Evolutionary conservation across 2,329 filamentous ascomycete genomes (phyloP).

Genomic region (Claviceps digitariae): DNA sequence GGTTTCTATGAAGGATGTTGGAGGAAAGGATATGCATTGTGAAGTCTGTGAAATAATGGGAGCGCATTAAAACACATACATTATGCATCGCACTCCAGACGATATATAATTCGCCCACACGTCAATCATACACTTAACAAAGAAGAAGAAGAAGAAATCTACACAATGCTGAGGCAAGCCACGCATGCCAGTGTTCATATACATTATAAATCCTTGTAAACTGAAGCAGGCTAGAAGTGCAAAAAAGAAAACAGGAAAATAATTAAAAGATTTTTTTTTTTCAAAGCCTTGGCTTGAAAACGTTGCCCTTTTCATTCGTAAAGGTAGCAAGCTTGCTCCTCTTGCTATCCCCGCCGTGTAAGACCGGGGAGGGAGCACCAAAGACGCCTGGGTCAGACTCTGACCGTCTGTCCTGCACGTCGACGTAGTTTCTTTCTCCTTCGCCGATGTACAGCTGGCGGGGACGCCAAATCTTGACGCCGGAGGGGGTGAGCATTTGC

Average conservation of each 20-base stretch:
- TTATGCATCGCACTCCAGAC: too few species aligned
- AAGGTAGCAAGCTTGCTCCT: slow-evolving; percentile 26
- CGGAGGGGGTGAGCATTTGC: slow-evolving; percentile 30
- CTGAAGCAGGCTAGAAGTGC: too few species aligned
- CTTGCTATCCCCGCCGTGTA: slow-evolving; percentile 29
- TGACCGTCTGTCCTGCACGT: slow-evolving; percentile 17
- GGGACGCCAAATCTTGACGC: slow-evolving; percentile 38
- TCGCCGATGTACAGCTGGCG: slow-evolving; percentile 34
- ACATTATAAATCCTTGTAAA: too few species aligned
- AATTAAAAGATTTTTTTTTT: too few species aligned
- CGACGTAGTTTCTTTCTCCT: slow-evolving; percentile 30
- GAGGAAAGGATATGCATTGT: too few species aligned
- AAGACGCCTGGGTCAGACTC: slow-evolving; percentile 17
- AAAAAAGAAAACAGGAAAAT: background rate
- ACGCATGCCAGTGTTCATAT: background rate
- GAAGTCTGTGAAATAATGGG: too few species aligned
- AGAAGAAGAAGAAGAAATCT: background rate
- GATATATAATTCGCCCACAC: background rate
- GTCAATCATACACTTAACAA: background rate
- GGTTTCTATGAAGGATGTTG: too few species aligned
- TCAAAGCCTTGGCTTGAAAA: slow-evolving; percentile 13
- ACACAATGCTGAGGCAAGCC: background rate
- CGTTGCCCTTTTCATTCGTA: slow-evolving; percentile 22
- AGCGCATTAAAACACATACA: too few species aligned
- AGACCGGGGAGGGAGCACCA: slow-evolving; percentile 22